phyloP scores from a whole-genome alignment of 352 stramenopile species.

The Globisporangium iwayamae region DNA sequence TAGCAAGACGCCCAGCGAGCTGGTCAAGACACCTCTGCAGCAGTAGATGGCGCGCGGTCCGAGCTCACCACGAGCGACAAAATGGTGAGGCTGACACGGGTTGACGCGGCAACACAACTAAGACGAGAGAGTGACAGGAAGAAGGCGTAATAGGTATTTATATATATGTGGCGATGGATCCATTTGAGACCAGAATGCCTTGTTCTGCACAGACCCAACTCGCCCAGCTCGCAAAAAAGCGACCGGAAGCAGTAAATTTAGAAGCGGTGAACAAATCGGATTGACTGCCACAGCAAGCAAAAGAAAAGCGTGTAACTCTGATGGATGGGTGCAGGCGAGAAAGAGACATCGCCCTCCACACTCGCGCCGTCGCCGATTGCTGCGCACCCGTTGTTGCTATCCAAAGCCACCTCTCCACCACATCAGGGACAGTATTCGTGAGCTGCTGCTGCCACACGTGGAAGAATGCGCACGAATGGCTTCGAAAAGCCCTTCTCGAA shows the following conservation, averaged over 20 bases:
- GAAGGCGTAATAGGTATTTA: conserved; percentile 1
- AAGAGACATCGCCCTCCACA: background rate
- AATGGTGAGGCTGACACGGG: background rate
- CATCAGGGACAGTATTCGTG: background rate
- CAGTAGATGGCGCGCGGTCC: background rate
- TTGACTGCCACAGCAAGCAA: background rate
- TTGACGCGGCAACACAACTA: background rate
- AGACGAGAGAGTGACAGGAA: background rate
- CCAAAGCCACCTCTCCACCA: background rate
- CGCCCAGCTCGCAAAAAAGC: background rate
- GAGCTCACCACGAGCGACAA: background rate
- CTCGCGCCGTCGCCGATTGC: conserved; percentile 1
- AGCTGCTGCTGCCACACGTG: background rate
- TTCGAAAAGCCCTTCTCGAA: conserved; percentile 79
- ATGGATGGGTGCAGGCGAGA: background rate
- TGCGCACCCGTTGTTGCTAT: background rate
- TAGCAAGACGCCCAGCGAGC: conserved; percentile 44
- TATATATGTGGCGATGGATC: background rate
- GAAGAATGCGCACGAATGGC: conserved; percentile 57
- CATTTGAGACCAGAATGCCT: conserved; percentile 6
- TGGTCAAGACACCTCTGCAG: conserved; percentile 53
- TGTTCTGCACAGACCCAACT: background rate
- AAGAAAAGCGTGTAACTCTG: background rate
- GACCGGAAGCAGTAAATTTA: conserved; percentile 6
- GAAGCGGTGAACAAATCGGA: background rate